Evolutionary conservation across 169 alveolate species (phyloP).

Genomic region (Cryptosporidium meleagridis): DNA sequence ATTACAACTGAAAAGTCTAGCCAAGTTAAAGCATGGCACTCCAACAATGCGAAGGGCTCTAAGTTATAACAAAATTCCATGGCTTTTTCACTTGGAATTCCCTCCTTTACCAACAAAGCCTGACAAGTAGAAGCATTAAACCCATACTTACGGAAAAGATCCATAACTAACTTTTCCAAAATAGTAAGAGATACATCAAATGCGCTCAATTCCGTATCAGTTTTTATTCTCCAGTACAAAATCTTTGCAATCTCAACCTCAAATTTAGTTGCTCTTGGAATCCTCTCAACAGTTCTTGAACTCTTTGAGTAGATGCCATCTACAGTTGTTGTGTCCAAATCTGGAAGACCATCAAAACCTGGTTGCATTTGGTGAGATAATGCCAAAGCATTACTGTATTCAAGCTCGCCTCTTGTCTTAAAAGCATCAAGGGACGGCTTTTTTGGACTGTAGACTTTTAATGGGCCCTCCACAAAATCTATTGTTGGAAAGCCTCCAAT

Average conservation of each 20-base stretch:
- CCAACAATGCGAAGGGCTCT: slow-evolving; percentile 68
- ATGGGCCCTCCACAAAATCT: slow-evolving; percentile 40
- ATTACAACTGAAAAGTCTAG: slow-evolving; percentile 58
- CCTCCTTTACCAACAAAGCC: slow-evolving; percentile 33
- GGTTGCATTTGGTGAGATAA: background rate
- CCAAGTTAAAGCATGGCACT: slow-evolving; percentile 72
- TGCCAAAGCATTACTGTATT: slow-evolving; percentile 39
- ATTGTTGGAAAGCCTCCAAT: slow-evolving; percentile 32
- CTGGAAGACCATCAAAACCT: background rate
- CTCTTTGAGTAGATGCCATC: background rate
- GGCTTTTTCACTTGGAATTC: slow-evolving; percentile 33
- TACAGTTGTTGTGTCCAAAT: background rate
- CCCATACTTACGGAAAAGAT: slow-evolving; percentile 50
- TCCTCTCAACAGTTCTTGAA: background rate
- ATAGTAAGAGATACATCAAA: slow-evolving; percentile 31
- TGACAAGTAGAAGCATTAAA: slow-evolving; percentile 46
- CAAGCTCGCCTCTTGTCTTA: slow-evolving; percentile 37
- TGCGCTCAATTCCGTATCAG: slow-evolving; percentile 20
- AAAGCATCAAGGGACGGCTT: slow-evolving; percentile 26
- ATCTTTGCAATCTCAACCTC: slow-evolving; percentile 65
- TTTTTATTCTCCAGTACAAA: slow-evolving; percentile 64
- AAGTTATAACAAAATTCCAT: slow-evolving; percentile 50
- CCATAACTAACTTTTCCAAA: slow-evolving; percentile 45
- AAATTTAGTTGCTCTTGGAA: slow-evolving; percentile 48
- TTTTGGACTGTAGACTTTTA: background rate